These are phyloP conservation scores for Platanus orientalis DNA, from an alignment of 164 flowering plant genomes.

Conservation along the genomic window DNA sequence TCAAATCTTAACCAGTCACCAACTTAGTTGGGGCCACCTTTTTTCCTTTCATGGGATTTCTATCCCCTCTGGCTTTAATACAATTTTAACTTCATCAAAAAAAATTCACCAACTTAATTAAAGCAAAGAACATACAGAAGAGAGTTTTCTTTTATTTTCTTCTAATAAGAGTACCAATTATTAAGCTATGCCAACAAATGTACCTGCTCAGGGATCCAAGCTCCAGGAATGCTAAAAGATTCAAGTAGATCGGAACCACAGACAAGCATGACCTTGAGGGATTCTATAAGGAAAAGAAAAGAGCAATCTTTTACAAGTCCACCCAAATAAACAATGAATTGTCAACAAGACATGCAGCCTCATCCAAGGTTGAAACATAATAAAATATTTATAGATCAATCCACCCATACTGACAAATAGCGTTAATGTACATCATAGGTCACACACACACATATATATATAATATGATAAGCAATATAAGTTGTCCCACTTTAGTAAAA, in stretches of 20 bases:
- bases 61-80: too few species aligned
- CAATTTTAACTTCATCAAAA: too few species aligned
- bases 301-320: neutral
- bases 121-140: neutral
- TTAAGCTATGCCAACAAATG: neutral
- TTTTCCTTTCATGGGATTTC: too few species aligned
- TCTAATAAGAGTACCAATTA: too few species aligned
- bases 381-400: too few species aligned
- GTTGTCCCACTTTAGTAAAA: too few species aligned
- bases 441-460: too few species aligned
- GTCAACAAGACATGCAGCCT: neutral
- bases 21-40: too few species aligned
- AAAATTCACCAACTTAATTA: neutral
- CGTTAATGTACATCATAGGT: too few species aligned
- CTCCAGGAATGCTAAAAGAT: conserved; percentile 69
- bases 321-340: neutral
- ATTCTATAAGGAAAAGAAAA: conserved; percentile 32
- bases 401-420: too few species aligned
- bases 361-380: neutral
- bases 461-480: too few species aligned
- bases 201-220: conserved; percentile 89
- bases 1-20: too few species aligned
- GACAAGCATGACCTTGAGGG: conserved; percentile 74
- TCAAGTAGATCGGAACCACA: conserved; percentile 94
- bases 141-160: neutral